Base-by-base conservation (phyloP, 176 grass and related monocot species). In the Oryza glumipatula region DNA sequence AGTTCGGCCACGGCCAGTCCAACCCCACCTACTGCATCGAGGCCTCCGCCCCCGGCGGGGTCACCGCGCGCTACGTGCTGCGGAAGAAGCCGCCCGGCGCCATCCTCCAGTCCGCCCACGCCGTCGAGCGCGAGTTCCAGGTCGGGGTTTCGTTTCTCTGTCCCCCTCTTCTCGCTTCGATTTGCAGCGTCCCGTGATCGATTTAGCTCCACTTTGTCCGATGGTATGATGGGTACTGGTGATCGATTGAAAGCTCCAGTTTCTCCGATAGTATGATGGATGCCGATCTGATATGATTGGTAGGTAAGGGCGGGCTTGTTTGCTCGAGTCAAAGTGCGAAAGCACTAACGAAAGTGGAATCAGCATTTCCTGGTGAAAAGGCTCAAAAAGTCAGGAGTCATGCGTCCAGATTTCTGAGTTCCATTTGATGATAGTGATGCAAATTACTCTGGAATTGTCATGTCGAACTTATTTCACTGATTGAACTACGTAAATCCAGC, bases 31-130 rank as follows among this genome's bases (percentile, higher is more conserved):
- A 90, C 84, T 96, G 86, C 67, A n/a, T 98, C 80, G 51, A 91
- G 66, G 88, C 74, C 67, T 83, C 76, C 78, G 38, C 89, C 3
- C 54, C 80, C 22, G 79, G 88, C 32, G 47, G 43, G 13, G 54
- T 3, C 14, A 8, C 87, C 73, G 79, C 52, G 75, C 91, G 89
- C 44, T 99, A 99, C 77, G 91, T 99, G 38, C 84, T 99, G 19
- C 85, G 93, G 86, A 99, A 99, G 91, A 96, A 96, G 70, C 96
- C 93, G 26, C 81, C 93, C 15, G 93, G 89, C 5, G 54, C 82
- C 76, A 89, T 96, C 88, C 91, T 99, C 89, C 87, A 94, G 88
- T 99, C 96, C 44, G 93, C 96, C 44, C 93, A 99, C 77, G 93
- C 93, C 49, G 86, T 99, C 43, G 93, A 96, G 78, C 89, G 96